Base-by-base conservation (phyloP, 139 green algal genomes). In the Chlamydomonas eustigma region DNA sequence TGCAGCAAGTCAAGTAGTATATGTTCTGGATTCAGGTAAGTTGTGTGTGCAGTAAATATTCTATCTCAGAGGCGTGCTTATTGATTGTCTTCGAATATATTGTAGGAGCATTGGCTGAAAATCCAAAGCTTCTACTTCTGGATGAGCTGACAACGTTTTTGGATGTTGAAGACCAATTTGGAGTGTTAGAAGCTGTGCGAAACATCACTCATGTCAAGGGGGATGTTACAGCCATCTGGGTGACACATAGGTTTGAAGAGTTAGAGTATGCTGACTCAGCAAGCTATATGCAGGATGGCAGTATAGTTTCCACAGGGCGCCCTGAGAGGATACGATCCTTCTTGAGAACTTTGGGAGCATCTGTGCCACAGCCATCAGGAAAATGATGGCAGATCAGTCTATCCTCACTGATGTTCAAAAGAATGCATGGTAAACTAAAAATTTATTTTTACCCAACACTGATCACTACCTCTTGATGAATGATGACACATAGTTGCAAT, bases 141-240 rank as follows among this genome's bases (percentile, higher is more conserved):
- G 96, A 99, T 80, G 96, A 99, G 88, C 87, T 99, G 50, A 99
- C 96, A 8, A 99, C 94, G 0, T 99, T 98, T 72, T 81, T 99
- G 37, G 96, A 99, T 75, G 86, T 85, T 4, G 89, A 89, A 37
- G 94, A 98, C 79, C 91, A 97, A 85, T 86, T 85, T 50, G 85
- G 85, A 0, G 92, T 97, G 65, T 76, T 97, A 74, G 69, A 86
- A 31, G 91, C 87, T 6, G 92, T 97, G 35, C 73, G 80, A 0
- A 64, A 76, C 22, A 31, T 76, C 18, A 76, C 71, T 22, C 44
- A 68, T 2, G 22, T 69, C 30, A 67, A 68, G 44, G 3, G 30
- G 2, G 50, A 68, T 32, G 89, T 98, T 25, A 97, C 91, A 1
- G 92, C 87, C 30, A 79, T 98, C 33, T 98, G 96, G 96, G 94